Conservation (phyloP, 345 rosid genomes). For the Aethionema arabicum region DNA sequence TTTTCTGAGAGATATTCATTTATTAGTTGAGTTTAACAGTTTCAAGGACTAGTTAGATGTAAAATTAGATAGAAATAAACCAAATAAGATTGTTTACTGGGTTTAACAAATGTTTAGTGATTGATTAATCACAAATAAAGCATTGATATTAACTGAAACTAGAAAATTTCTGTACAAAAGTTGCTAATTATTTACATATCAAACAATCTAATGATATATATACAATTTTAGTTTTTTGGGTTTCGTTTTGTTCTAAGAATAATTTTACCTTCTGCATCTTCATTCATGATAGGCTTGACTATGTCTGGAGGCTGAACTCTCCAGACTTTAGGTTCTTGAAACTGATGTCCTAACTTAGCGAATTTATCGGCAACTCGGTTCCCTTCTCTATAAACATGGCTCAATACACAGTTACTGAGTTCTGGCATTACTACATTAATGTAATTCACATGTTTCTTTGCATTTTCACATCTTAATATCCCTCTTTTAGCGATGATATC, state of each 20-base stretch:
- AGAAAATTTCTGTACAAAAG: constrained; percentile 16
- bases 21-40: constrained; percentile 17
- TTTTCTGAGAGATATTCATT: constrained; percentile 12
- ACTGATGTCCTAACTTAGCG: constrained; percentile 65
- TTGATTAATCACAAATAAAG: constrained; percentile 24
- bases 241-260: constrained; percentile 48
- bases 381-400: constrained; percentile 71
- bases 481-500: constrained; percentile 53
- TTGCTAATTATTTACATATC: background rate
- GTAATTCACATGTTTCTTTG: constrained; percentile 42
- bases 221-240: background rate
- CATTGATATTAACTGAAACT: background rate
- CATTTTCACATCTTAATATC: constrained; percentile 48
- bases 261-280: constrained; percentile 71
- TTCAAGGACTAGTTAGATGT: constrained; percentile 29
- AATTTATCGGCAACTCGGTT: constrained; percentile 72
- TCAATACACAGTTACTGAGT: constrained; percentile 50
- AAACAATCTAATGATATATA: constrained; percentile 23
- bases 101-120: constrained; percentile 9
- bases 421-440: constrained; percentile 57
- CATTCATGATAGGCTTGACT: constrained; percentile 55
- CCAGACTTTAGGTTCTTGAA: constrained; percentile 60
- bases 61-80: constrained; percentile 26
- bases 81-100: constrained; percentile 1
- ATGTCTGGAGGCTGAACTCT: constrained; percentile 51